Evolutionary conservation across 2,329 filamentous ascomycete genomes (phyloP), one percentile per base, ranked within the genome.

Genomic region (Epichloe hybrida): DNA sequence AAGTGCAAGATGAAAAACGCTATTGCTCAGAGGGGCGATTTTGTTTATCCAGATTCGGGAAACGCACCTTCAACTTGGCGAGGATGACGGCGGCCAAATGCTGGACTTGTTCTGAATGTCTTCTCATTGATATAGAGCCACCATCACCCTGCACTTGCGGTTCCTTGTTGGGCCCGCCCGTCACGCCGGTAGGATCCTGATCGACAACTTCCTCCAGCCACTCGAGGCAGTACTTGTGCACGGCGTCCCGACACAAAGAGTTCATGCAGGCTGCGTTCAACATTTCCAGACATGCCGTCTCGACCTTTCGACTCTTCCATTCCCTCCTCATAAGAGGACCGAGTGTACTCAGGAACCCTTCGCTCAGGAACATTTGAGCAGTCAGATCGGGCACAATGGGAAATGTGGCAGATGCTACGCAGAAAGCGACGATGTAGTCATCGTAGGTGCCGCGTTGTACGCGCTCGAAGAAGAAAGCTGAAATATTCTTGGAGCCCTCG

Each of bases 211-310:
- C 84, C 62, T 90, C 85, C 37, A 98, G 74, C 88, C 91, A 97
- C 51, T 87, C 81, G 35, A 79, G 74, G 65, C 91, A 95, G 62
- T 95, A 83, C 64, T 89, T 89, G 57, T 81, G 79, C 53, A 97
- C 86, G 8, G 86, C 85, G 57, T 90, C 86, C 21, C 93, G 81
- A 61, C 90, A 97, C 7, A 79, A 72, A 45, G 81, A 76, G 62
- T 94, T 86, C 67, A 95, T 86, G 66, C 89, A 96, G 6, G 91
- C 90, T 12, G 88, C 88, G 66, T 90, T 95, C 52, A 98, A 75
- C 69, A 98, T 81, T 61, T 96, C 87, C 57, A 98, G 69, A 46
- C 88, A 85, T 3, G 89, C 86, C 52, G 86, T 84, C 67, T 95
- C 89, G 21, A 97, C 84, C 59, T 88, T 88, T 57, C 80, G 78